These are phyloP conservation scores for Crithidia sp. DNA, from an alignment of 208 protist genomes.

Conservation along the genomic window DNA sequence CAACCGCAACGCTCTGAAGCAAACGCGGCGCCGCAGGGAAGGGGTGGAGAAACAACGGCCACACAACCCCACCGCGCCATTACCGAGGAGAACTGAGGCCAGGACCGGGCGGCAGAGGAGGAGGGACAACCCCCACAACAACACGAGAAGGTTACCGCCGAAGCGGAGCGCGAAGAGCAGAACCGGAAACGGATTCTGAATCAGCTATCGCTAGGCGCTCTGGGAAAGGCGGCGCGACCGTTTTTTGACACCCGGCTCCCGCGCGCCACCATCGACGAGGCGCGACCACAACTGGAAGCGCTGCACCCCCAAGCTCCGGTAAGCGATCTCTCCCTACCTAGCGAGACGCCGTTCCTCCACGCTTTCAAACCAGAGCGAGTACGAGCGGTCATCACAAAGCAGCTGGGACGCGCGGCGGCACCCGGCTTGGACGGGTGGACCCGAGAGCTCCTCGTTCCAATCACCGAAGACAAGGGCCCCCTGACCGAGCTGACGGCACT, in stretches of 20 bases:
- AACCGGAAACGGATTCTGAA: slow-evolving; percentile 8
- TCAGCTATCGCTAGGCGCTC: slow-evolving; percentile 11
- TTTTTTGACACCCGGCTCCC: slow-evolving; percentile 6
- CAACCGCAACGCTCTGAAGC: background rate
- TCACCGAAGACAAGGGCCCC: slow-evolving; percentile 11
- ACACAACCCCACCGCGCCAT: background rate
- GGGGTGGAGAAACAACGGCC: background rate
- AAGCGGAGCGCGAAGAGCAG: background rate
- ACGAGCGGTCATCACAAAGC: background rate
- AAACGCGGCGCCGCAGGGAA: background rate
- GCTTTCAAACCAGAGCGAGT: slow-evolving; percentile 10
- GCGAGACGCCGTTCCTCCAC: background rate
- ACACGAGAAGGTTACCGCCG: background rate
- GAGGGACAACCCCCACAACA: background rate
- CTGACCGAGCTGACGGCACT: slow-evolving; percentile 23
- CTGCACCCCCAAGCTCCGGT: slow-evolving; percentile 17
- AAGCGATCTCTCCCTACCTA: background rate
- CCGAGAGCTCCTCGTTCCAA: slow-evolving; percentile 29
- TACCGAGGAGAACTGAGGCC: background rate
- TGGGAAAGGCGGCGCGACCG: slow-evolving; percentile 24
- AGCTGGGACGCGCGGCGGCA: slow-evolving; percentile 23
- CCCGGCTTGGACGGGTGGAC: slow-evolving; percentile 41
- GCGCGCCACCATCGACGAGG: background rate
- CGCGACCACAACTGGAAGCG: background rate
- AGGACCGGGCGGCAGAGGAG: background rate